Evolutionary conservation across 805 yeast genomes (phyloP).

Genomic region (Yamadazyma scolyti): DNA sequence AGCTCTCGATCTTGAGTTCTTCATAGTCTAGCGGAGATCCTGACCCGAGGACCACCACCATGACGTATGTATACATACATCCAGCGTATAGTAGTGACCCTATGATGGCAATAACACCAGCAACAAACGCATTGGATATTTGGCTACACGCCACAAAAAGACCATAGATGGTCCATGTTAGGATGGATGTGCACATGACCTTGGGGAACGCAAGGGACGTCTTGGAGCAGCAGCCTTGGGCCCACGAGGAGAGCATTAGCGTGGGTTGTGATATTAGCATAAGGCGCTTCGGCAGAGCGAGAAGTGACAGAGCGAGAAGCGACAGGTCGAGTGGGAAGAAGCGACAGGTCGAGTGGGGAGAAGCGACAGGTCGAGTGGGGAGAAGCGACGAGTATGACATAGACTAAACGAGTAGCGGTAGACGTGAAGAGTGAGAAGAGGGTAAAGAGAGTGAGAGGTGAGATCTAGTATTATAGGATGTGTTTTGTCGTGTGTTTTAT

Average conservation of each 20-base stretch:
- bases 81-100: constrained; percentile 28
- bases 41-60: constrained; percentile 51
- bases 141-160: constrained; percentile 15
- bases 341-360: too few relatives aligned
- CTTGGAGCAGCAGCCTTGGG: constrained; percentile 8
- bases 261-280: constrained; percentile 22
- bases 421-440: too few relatives aligned
- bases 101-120: constrained; percentile 15
- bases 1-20: constrained; percentile 30
- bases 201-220: constrained; percentile 45
- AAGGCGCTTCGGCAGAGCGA: background rate
- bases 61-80: constrained; percentile 49
- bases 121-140: constrained; percentile 12
- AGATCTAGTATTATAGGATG: too few relatives aligned
- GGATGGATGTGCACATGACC: constrained; percentile 35
- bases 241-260: constrained; percentile 14
- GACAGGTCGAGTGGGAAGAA: too few relatives aligned
- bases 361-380: too few relatives aligned
- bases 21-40: constrained; percentile 64
- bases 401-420: too few relatives aligned
- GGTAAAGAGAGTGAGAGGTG: too few relatives aligned
- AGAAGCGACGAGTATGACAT: too few relatives aligned
- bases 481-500: too few relatives aligned
- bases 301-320: background rate
- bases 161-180: constrained; percentile 48